A percentile compares a stretch with the other conserved stretches of the same genome.
These are phyloP conservation scores for Infundibulicybe gibba DNA, from an alignment of 768 basidiomycete genomes.

Conservation along the genomic window DNA sequence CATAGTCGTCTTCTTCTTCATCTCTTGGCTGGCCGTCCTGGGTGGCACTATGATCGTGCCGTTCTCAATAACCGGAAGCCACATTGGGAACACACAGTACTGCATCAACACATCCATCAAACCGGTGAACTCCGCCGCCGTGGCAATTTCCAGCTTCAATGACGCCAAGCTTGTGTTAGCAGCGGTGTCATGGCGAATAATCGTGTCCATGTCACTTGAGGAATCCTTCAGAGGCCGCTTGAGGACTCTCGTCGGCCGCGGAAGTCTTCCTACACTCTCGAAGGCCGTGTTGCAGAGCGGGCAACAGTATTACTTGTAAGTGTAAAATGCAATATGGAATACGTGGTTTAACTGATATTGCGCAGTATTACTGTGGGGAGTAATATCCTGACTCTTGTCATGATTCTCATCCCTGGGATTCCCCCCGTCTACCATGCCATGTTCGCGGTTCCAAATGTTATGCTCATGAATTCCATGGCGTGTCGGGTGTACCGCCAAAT, in stretches of 20 bases:
- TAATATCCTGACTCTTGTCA: slow-evolving; percentile 18
- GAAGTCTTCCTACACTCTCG: too few relatives aligned
- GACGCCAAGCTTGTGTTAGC: slow-evolving; percentile 32
- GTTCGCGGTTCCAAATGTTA: slow-evolving; percentile 23
- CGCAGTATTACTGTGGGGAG: slow-evolving; percentile 19
- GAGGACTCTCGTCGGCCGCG: not conserved
- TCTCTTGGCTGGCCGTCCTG: slow-evolving; percentile 23
- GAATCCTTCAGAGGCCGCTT: too few relatives aligned
- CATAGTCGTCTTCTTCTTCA: slow-evolving; percentile 18
- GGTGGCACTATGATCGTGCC: slow-evolving; percentile 19
- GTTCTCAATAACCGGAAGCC: slow-evolving; percentile 13
- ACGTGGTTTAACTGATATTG: not conserved
- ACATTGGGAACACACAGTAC: slow-evolving; percentile 26
- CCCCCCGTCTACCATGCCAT: slow-evolving; percentile 20
- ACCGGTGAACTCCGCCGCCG: slow-evolving; percentile 16
- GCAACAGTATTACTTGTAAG: too few relatives aligned
- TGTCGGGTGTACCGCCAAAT: slow-evolving; percentile 27
- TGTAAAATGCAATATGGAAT: not conserved
- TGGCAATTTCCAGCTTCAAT: slow-evolving; percentile 19
- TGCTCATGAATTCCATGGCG: slow-evolving; percentile 26
- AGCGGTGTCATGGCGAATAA: slow-evolving; percentile 23
- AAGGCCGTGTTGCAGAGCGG: too few relatives aligned
- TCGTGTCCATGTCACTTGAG: too few relatives aligned
- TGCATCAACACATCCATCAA: slow-evolving; percentile 23
- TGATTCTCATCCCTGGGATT: slow-evolving; percentile 15